Percentiles rank a stretch among this genome's conserved stretches.
phyloP scores from a whole-genome alignment of 495 filamentous ascomycete genomes.

The Talaromyces proteolyticus region DNA sequence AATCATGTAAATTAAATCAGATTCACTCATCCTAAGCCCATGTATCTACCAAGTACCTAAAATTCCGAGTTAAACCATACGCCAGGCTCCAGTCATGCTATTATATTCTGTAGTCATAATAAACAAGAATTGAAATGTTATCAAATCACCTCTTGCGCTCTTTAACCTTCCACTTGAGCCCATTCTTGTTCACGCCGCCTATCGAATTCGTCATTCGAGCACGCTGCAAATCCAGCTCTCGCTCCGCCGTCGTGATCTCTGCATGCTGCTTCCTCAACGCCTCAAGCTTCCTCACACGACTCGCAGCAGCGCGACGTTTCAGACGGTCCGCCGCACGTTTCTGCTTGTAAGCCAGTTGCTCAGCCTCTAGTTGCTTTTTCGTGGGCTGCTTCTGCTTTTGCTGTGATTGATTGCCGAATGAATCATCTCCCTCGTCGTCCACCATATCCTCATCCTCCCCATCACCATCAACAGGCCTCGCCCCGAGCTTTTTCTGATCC shows the following conservation, averaged over 20 bases:
- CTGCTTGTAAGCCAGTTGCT: slow-evolving; percentile 33
- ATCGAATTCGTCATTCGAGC: slow-evolving; percentile 77
- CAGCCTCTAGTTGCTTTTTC: slow-evolving; percentile 32
- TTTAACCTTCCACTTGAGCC: slow-evolving; percentile 75
- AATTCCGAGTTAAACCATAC: no score
- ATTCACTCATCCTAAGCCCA: no score
- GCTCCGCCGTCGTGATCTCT: slow-evolving; percentile 66
- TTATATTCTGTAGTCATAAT: no score
- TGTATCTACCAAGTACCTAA: no score
- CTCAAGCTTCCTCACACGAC: slow-evolving; percentile 49
- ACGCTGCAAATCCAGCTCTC: slow-evolving; percentile 69
- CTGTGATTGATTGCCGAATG: slow-evolving; percentile 12
- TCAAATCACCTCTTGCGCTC: slow-evolving; percentile 80
- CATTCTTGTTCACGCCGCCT: slow-evolving; percentile 73
- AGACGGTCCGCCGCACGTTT: slow-evolving; percentile 38
- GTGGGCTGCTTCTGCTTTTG: slow-evolving; percentile 27
- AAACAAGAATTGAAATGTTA: no score
- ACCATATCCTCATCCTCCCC: slow-evolving; percentile 19
- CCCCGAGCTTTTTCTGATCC: slow-evolving; percentile 37
- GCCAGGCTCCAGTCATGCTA: no score
- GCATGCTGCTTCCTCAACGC: slow-evolving; percentile 62
- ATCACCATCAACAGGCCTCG: neutral
- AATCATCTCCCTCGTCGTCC: slow-evolving; percentile 27
- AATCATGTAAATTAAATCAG: no score
- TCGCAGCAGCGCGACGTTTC: slow-evolving; percentile 43